Evolutionary conservation across 1,284 basidiomycete genomes (phyloP).

Genomic region (Thecaphora thlaspeos): DNA sequence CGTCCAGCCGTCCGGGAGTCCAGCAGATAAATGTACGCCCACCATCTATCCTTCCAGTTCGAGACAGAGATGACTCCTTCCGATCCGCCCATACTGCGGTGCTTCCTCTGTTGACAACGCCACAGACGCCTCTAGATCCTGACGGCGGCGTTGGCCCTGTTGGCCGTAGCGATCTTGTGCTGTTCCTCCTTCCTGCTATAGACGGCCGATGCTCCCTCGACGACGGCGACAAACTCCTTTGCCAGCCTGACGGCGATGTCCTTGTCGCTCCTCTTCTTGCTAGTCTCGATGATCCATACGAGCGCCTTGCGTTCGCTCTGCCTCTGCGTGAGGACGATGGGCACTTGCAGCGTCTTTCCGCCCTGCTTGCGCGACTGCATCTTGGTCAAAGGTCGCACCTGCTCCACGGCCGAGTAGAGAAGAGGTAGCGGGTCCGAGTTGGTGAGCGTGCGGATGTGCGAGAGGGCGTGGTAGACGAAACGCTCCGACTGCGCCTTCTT

Average conservation of each 20-base stretch:
- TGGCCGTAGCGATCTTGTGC: slow-evolving; percentile 74
- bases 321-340: slow-evolving; percentile 53
- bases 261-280: slow-evolving; percentile 57
- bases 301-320: slow-evolving; percentile 58
- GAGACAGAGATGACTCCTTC: no score
- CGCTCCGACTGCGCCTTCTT: slow-evolving; percentile 57
- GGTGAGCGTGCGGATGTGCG: slow-evolving; percentile 47
- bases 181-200: slow-evolving; percentile 59
- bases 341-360: slow-evolving; percentile 57
- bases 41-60: no score
- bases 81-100: no score
- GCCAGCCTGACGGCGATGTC: slow-evolving; percentile 57
- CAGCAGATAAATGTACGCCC: no score
- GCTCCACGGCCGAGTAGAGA: slow-evolving; percentile 53
- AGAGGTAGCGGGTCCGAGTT: slow-evolving; percentile 56
- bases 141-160: slow-evolving; percentile 65
- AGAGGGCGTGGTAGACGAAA: slow-evolving; percentile 52
- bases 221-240: slow-evolving; percentile 57
- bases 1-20: no score
- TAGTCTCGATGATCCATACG: slow-evolving; percentile 59
- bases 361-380: slow-evolving; percentile 57
- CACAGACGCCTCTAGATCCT: slow-evolving; percentile 25
- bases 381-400: slow-evolving; percentile 54
- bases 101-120: no score
- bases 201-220: slow-evolving; percentile 57